Evolutionary conservation across 129 eudicot species (phyloP), one percentile per base, ranked within the genome.

Genomic region (Escallonia rubra): DNA sequence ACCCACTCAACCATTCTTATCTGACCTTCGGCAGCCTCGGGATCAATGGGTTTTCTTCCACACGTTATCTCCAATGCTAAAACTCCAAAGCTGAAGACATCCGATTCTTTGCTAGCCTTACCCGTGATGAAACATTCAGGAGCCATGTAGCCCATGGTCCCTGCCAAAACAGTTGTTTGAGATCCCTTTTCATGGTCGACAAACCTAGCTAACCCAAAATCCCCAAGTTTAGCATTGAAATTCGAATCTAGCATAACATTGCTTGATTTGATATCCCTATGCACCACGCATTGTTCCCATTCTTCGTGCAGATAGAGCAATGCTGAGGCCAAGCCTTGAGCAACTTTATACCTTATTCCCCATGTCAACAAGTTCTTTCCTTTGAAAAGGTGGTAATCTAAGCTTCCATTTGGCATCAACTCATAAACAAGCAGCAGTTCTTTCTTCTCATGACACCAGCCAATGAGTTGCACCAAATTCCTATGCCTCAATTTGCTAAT

Each of bases 391-490:
- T 81, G 86, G 43, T 44, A 16, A 70, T 82, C 83, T 64, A 82
- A 63, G 78, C 83, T 82, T 66, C 86, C 78, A 5, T 82, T 78
- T 61, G 61, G 74, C 83, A 82, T 78, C 55, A 62, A 72, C 63
- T 72, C 70, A 11, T 72, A 63, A 44, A 72, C 57, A 43, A 66
- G 70, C 14, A 78, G 40, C 43, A 82, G 87, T 49, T 78, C 74
- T 0, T 71, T 41, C 8, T 66, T 70, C 14, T 70, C 49, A 10
- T 78, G 83, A 13, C 80, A 78, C 83, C 87, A 82, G 6, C 87
- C 83, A 0, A 4, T 74, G 41, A 82, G 83, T 71, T 78, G 66
- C 7, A 78, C 80, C 14, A 78, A 41, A 47, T 82, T 82, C 49
- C 49, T 70, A 3, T 78, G 83, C 54, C 83, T 64, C 64, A 81